Evolutionary conservation across 257 asterid species (phyloP), one percentile per base, ranked within the genome.

Genomic region (Fraxinus quadrangulata): DNA sequence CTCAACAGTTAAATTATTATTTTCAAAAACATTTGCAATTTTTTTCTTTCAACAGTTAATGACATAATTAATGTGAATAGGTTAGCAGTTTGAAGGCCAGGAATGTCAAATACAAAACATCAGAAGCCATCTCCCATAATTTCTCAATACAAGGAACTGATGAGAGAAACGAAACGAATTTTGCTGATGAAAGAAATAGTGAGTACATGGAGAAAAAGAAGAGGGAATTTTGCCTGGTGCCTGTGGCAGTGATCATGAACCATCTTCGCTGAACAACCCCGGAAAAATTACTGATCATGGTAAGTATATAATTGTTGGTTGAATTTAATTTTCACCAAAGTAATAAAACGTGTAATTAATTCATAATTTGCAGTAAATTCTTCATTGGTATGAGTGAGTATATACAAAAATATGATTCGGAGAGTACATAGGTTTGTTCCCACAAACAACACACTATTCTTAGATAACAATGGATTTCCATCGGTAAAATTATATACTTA

Each of bases 191-290:
- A 24, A 63, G 69, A 63, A 82, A 75, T 54, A 72, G 28, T 45
- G 77, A 67, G 16, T 72, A 54, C 19, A 61, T 34, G 40, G 82
- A 78, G 26, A 59, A 80, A 61, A 78, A 83, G 81, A 85, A 78
- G 71, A 82, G 45, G 37, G 86, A 80, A 26, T 74, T 82, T 21
- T 85, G 86, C 67, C 36, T 83, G 16, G 72, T 85, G 76, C 87
- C 89, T 26, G 73, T 85, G 70, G 83, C 87, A 59, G 74, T 72
- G 80, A 40, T 85, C 37, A 56, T 80, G 65, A 70, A 80, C 28
- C 78, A 82, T 72, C 73, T 69, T 24, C 75, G 73, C 16, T 78
- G 81, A 51, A 14, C 23, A 5, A 19, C 7, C 49, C 49, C 4
- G 49, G 0, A 42, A 42, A 42, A 42, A 42, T 12, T 42, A 42